Evolutionary conservation across 106 monocot genomes (phyloP).

Genomic region (Ottelia alismoides): DNA sequence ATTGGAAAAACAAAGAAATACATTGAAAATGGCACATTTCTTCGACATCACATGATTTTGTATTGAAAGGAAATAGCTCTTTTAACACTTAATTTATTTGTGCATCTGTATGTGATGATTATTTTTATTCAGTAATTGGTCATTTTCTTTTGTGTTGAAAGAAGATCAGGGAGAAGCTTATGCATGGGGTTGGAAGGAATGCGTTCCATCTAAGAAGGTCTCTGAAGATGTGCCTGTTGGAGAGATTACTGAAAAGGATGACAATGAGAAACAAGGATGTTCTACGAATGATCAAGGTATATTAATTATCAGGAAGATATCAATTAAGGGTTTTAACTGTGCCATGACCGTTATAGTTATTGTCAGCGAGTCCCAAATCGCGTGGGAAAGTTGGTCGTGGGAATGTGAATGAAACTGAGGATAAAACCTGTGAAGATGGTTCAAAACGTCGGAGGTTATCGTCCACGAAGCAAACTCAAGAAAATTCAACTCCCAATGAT

Average conservation of each 20-base stretch:
- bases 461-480: neutral
- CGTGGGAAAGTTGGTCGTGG: no score
- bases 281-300: slow-evolving; percentile 49
- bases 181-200: slow-evolving; percentile 99
- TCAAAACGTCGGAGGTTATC: neutral
- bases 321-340: no score
- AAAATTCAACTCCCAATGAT: slow-evolving; percentile 19
- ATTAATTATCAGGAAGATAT: no score
- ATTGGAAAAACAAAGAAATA: neutral
- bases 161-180: slow-evolving; percentile 79
- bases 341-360: no score
- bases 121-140: neutral
- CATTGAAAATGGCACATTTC: neutral
- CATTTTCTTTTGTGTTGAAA: neutral
- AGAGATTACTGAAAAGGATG: slow-evolving; percentile 34
- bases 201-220: slow-evolving; percentile 68
- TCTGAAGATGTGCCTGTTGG: slow-evolving; percentile 26
- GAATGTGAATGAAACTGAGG: no score
- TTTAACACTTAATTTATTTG: no score
- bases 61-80: neutral
- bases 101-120: no score
- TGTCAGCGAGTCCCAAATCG: no score
- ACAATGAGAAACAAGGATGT: slow-evolving; percentile 19
- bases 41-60: neutral
- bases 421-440: neutral